These are phyloP conservation scores for Cladosporium sp. DNA, from an alignment of 2,329 filamentous ascomycete genomes.

Conservation along the genomic window DNA sequence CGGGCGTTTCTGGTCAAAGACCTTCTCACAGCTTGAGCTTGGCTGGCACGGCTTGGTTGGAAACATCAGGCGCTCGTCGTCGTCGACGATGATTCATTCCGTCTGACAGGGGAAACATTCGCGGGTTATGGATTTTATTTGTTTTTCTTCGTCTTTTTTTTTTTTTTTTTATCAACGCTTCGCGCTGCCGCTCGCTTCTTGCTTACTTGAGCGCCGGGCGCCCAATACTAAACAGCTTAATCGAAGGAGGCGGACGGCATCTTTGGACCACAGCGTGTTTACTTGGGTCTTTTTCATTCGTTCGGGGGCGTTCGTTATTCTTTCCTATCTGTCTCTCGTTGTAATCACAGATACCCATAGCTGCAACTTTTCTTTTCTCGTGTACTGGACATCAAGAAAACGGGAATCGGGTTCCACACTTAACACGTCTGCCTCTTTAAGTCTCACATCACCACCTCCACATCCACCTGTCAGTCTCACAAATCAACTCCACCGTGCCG, in stretches of 20 bases:
- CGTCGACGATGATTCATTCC: slow-evolving; percentile 16
- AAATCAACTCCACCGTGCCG: neutral
- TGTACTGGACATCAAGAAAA: slow-evolving; percentile 17
- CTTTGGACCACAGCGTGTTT: slow-evolving; percentile 2
- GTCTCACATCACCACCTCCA: neutral
- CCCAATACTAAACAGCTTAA: slow-evolving; percentile 4
- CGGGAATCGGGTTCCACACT: neutral
- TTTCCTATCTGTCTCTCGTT: slow-evolving; percentile 6
- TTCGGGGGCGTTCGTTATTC: neutral
- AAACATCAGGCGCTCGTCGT: slow-evolving; percentile 14
- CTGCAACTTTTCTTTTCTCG: slow-evolving; percentile 12
- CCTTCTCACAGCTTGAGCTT: neutral
- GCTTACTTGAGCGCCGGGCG: slow-evolving; percentile 11
- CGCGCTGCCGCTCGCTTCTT: slow-evolving; percentile 15
- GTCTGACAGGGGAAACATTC: slow-evolving; percentile 5
- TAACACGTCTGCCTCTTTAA: neutral
- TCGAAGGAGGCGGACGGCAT: slow-evolving; percentile 10
- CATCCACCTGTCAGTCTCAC: neutral
- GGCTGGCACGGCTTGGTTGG: slow-evolving; percentile 4
- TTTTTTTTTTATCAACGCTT: neutral
- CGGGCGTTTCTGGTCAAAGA: slow-evolving; percentile 15
- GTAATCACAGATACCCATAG: slow-evolving; percentile 19
- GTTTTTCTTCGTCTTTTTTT: neutral
- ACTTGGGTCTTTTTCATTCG: neutral
- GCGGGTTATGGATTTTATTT: neutral